These are phyloP conservation scores for Cercospora sp. DNA, from an alignment of 2,329 filamentous ascomycete genomes.

Conservation along the genomic window DNA sequence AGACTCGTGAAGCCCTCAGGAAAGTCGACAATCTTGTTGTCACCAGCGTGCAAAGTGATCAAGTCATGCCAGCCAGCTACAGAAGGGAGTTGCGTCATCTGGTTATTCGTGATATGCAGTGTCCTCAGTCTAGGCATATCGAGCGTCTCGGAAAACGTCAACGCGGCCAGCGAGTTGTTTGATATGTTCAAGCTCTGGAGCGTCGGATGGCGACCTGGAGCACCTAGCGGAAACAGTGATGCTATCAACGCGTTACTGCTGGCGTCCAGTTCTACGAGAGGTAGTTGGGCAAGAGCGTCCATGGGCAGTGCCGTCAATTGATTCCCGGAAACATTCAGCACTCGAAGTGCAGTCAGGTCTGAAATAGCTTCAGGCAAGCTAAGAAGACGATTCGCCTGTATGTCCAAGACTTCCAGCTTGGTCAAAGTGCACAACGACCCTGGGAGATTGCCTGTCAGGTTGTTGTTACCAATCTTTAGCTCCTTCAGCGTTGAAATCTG, in stretches of 20 bases:
- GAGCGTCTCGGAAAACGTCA: slow-evolving; percentile 54
- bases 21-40: slow-evolving; percentile 76
- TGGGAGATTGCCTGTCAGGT: slow-evolving; percentile 67
- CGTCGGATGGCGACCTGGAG: slow-evolving; percentile 53
- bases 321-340: slow-evolving; percentile 80
- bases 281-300: slow-evolving; percentile 64
- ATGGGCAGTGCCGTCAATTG: slow-evolving; percentile 70
- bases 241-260: slow-evolving; percentile 78
- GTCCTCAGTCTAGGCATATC: slow-evolving; percentile 70
- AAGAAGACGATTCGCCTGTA: slow-evolving; percentile 77
- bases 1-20: slow-evolving; percentile 73
- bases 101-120: slow-evolving; percentile 77
- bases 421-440: slow-evolving; percentile 62
- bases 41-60: slow-evolving; percentile 71
- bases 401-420: slow-evolving; percentile 75
- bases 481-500: slow-evolving; percentile 74
- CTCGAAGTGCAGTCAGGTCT: slow-evolving; percentile 67
- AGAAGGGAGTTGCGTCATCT: slow-evolving; percentile 70
- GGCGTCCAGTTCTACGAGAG: slow-evolving; percentile 70
- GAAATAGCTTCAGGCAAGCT: slow-evolving; percentile 66
- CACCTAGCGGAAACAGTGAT: slow-evolving; percentile 62
- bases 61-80: slow-evolving; percentile 73
- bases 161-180: slow-evolving; percentile 65
- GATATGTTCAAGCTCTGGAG: slow-evolving; percentile 78
- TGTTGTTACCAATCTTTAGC: slow-evolving; percentile 77